phyloP scores from a whole-genome alignment of 23 red algal species.

The Gracilaria domingensis region DNA sequence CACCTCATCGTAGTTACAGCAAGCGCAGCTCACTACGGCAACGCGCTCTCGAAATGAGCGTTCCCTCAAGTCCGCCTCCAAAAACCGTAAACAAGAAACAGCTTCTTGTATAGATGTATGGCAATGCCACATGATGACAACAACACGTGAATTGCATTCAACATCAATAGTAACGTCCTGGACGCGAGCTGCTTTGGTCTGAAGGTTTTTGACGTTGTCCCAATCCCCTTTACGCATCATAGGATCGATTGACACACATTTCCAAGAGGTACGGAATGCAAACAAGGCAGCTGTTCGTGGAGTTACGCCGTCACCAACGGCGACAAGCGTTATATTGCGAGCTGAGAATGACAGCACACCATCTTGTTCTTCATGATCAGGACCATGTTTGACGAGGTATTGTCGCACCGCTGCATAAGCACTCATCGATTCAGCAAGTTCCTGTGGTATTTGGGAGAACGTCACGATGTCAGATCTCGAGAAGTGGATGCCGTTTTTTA shows the following conservation, averaged over 20 bases:
- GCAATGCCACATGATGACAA: conserved; percentile 80
- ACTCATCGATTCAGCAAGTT: conserved; percentile 82
- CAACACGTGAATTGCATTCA: conserved; percentile 22
- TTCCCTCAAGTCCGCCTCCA: conserved; percentile 27
- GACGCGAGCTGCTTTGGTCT: conserved; percentile 27
- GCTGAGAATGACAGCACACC: conserved; percentile 53
- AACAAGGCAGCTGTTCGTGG: conserved; percentile 72
- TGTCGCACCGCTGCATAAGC: conserved; percentile 68
- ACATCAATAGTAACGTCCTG: conserved; percentile 72
- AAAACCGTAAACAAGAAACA: conserved; percentile 64
- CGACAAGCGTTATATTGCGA: conserved; percentile 54
- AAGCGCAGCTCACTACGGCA: conserved; percentile 66
- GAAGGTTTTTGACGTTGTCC: conserved; percentile 31
- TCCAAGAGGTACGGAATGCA: conserved; percentile 73
- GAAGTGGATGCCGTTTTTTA: neutral
- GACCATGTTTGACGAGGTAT: conserved; percentile 39
- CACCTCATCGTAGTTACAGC: conserved; percentile 77
- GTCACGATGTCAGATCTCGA: neutral
- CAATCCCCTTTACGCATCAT: conserved; percentile 39
- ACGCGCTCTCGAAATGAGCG: conserved; percentile 29
- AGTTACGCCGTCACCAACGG: conserved; percentile 75
- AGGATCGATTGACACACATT: conserved; percentile 63
- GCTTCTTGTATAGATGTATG: conserved; percentile 64
- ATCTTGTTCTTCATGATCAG: neutral
- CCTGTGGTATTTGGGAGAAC: neutral